A percentile compares a stretch with the other conserved stretches of the same genome.
Evolutionary conservation across 2,329 filamentous ascomycete genomes (phyloP).

Genomic region (Scleromitrula shiraiana): DNA sequence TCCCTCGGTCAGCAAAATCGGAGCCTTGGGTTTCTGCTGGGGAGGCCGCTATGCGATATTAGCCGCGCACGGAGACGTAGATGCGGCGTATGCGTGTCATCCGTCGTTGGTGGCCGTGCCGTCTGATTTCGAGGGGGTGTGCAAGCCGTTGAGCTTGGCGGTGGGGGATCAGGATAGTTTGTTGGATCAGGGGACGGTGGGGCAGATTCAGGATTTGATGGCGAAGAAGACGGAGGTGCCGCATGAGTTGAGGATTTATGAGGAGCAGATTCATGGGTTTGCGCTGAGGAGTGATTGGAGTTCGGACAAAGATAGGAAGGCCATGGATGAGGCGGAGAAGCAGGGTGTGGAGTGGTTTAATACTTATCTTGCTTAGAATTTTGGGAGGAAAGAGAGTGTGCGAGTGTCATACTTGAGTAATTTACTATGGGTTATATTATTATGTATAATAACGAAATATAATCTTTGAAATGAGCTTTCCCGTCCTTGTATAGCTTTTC

Average conservation of each 20-base stretch:
- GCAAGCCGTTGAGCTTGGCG: conserved; percentile 40
- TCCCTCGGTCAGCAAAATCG: conserved; percentile 35
- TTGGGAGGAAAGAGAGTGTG: too few relatives aligned
- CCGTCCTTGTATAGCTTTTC: too few relatives aligned
- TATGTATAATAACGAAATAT: too few relatives aligned
- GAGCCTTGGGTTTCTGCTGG: conserved; percentile 55
- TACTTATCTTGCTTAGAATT: conserved; percentile 1
- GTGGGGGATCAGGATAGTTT: conserved; percentile 38
- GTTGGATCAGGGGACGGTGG: conserved; percentile 27
- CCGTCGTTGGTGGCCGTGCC: conserved; percentile 42
- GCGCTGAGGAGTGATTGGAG: conserved; percentile 30
- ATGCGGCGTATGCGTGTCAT: conserved; percentile 38
- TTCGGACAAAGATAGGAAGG: conserved; percentile 27
- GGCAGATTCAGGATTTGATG: conserved; percentile 24
- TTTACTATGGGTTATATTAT: too few relatives aligned
- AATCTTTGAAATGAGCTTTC: too few relatives aligned
- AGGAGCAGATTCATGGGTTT: conserved; percentile 36
- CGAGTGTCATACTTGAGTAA: too few relatives aligned
- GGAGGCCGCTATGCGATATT: conserved; percentile 47
- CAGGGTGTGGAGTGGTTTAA: conserved; percentile 33
- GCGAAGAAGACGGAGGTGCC: conserved; percentile 24
- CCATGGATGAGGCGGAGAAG: conserved; percentile 29
- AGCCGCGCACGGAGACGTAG: conserved; percentile 35
- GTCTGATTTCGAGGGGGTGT: conserved; percentile 34
- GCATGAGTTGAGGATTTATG: conserved; percentile 29